Evolutionary conservation across 306 rosid genomes (phyloP).

Genomic region (Medicago ruthenica): DNA sequence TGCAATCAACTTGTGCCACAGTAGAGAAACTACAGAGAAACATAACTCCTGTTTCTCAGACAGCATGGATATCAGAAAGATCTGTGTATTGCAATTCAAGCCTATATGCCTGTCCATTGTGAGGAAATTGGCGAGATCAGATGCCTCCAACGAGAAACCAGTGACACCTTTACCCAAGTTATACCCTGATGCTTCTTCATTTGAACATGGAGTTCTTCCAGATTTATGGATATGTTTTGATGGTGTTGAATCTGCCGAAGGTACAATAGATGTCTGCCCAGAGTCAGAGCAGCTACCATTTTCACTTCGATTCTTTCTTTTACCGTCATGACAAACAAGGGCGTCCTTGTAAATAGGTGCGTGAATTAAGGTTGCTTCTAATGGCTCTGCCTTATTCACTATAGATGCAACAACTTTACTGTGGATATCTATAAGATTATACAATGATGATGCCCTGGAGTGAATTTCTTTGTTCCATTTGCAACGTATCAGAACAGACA

Average conservation of each 20-base stretch:
- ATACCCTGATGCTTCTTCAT: slow-evolving; percentile 59
- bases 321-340: slow-evolving; percentile 46
- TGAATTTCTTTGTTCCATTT: slow-evolving; percentile 89
- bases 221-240: slow-evolving; percentile 53
- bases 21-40: slow-evolving; percentile 91
- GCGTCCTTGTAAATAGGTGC: slow-evolving; percentile 70
- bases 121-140: slow-evolving; percentile 94
- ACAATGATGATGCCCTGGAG: slow-evolving; percentile 86
- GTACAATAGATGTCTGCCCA: slow-evolving; percentile 55
- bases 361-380: slow-evolving; percentile 79
- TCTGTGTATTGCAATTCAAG: slow-evolving; percentile 80
- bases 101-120: slow-evolving; percentile 93
- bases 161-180: slow-evolving; percentile 67
- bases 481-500: slow-evolving; percentile 86
- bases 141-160: slow-evolving; percentile 80
- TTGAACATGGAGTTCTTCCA: slow-evolving; percentile 51
- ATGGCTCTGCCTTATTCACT: slow-evolving; percentile 87
- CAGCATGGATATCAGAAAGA: slow-evolving; percentile 78
- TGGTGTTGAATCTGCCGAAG: slow-evolving; percentile 46
- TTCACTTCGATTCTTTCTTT: slow-evolving; percentile 57
- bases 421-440: slow-evolving; percentile 91
- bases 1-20: slow-evolving; percentile 94
- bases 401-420: slow-evolving; percentile 92
- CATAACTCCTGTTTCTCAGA: slow-evolving; percentile 88
- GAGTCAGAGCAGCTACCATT: slow-evolving; percentile 56